Percentiles rank a stretch among this genome's conserved stretches.
Conservation (phyloP, 768 basidiomycete species). For the Tylopilus felleus region DNA sequence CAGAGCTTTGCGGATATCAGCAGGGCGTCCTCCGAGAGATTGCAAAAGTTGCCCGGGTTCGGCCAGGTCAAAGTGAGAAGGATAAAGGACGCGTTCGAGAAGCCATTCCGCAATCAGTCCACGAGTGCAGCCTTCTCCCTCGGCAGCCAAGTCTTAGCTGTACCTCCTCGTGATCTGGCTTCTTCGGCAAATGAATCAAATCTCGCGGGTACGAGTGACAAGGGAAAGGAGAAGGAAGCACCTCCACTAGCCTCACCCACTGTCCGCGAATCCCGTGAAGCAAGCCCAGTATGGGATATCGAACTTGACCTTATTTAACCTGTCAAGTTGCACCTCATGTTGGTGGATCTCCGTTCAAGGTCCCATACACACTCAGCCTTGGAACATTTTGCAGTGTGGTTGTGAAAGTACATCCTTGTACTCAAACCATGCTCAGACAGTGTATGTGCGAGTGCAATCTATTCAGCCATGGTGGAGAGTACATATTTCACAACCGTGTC, state of each 20-base stretch:
- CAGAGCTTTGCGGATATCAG: constrained; percentile 88
- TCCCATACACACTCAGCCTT: too few relatives aligned
- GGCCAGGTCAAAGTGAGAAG: constrained; percentile 93
- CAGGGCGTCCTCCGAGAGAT: constrained; percentile 63
- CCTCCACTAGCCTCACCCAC: neutral
- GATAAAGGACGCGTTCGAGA: constrained; percentile 86
- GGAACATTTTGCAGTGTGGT: neutral
- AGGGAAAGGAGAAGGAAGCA: constrained; percentile 24
- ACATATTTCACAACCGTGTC: neutral
- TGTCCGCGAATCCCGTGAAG: constrained; percentile 33
- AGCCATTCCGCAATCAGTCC: constrained; percentile 73
- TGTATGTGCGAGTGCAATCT: neutral
- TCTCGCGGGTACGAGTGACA: neutral
- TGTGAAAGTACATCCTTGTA: neutral
- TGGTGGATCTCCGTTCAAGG: neutral
- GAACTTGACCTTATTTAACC: constrained; percentile 50
- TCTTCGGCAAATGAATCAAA: neutral
- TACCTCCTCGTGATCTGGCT: neutral
- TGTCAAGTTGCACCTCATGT: constrained; percentile 15
- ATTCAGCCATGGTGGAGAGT: neutral
- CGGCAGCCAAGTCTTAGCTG: constrained; percentile 22
- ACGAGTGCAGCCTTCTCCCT: constrained; percentile 44
- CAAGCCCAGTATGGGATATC: constrained; percentile 72
- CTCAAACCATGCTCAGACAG: too few relatives aligned
- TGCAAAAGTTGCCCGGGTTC: constrained; percentile 86